phyloP scores from a whole-genome alignment of 129 eudicot genomes.

The Escallonia rubra region DNA sequence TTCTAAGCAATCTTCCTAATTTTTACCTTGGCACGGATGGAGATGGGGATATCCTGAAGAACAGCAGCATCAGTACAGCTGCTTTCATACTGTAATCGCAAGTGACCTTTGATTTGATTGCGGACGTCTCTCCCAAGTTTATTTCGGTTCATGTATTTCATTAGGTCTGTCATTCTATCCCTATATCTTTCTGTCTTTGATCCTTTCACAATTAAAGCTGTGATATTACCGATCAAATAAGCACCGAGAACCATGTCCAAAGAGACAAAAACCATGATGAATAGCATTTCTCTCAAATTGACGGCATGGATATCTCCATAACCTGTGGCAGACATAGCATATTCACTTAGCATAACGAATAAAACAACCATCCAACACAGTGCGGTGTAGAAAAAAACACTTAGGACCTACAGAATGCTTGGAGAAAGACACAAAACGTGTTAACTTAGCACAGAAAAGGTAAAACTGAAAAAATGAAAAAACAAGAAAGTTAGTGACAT shows the following conservation, averaged over 20 bases:
- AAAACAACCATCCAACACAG: too few relatives aligned
- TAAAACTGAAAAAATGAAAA: too few relatives aligned
- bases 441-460: too few relatives aligned
- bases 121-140: slow-evolving; percentile 74
- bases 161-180: slow-evolving; percentile 87
- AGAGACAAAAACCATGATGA: slow-evolving; percentile 81
- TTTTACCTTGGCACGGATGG: slow-evolving; percentile 87
- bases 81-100: slow-evolving; percentile 85
- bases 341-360: slow-evolving; percentile 5
- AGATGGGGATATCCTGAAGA: slow-evolving; percentile 86
- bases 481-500: too few relatives aligned
- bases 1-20: neutral
- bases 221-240: slow-evolving; percentile 98
- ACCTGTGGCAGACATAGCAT: slow-evolving; percentile 42
- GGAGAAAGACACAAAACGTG: too few relatives aligned
- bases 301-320: slow-evolving; percentile 98
- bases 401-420: too few relatives aligned
- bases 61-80: slow-evolving; percentile 77
- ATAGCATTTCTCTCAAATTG: slow-evolving; percentile 91
- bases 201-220: slow-evolving; percentile 94
- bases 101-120: slow-evolving; percentile 83
- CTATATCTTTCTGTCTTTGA: slow-evolving; percentile 91
- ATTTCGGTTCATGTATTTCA: slow-evolving; percentile 90
- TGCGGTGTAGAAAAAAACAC: too few relatives aligned
- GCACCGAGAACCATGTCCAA: slow-evolving; percentile 96